Conservation (phyloP, 2,329 filamentous ascomycete genomes). For the Botrytis porri region DNA sequence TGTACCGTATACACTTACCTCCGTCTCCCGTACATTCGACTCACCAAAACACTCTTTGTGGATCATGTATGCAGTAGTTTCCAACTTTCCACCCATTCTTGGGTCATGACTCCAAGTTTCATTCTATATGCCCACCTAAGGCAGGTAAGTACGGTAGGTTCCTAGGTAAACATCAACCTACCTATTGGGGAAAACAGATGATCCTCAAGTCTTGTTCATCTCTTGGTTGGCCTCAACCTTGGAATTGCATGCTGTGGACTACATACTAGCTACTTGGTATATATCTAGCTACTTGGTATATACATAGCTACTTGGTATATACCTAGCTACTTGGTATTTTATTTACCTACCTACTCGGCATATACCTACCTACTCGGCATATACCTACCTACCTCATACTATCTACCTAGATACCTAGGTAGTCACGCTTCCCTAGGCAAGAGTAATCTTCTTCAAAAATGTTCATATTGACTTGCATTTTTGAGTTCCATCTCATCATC, state of each 20-base stretch:
- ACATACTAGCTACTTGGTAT: background rate
- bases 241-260: background rate
- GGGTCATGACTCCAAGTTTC: background rate
- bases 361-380: background rate
- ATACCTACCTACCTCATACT: background rate
- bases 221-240: background rate
- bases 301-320: background rate
- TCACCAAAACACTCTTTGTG: background rate
- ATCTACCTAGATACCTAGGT: no score
- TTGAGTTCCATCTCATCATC: background rate
- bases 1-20: background rate
- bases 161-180: background rate
- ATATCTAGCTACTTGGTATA: background rate
- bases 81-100: background rate
- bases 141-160: no score
- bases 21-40: background rate
- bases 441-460: background rate
- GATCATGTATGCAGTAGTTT: background rate
- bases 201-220: background rate
- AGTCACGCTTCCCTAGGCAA: background rate
- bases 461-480: background rate
- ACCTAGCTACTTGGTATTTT: background rate
- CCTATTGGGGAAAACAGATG: background rate
- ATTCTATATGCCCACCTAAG: background rate
- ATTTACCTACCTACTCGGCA: no score